Evolutionary conservation across 164 flowering plant species (phyloP), one percentile per base, ranked within the genome.

Genomic region (Liriodendron chinense): DNA sequence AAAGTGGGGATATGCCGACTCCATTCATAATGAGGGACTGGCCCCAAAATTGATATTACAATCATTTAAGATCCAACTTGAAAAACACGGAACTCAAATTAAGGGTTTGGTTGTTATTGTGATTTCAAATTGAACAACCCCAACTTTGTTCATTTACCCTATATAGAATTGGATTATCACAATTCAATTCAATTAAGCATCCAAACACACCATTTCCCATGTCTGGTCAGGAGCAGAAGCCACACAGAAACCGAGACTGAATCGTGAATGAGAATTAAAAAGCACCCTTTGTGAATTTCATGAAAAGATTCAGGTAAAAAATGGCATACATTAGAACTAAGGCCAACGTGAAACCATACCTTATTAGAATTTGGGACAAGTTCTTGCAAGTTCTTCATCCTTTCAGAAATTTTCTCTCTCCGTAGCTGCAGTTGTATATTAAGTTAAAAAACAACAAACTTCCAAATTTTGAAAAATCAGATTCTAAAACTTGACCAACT

Each of bases 371-470:
- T 87, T 61, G 92, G 92, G 22, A 89, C 89, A 73, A 89, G 89
- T 74, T 86, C 92, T 75, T 89, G 92, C 78, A 89, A 76, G 78
- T 81, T 80, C 79, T 85, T 89, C 90, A 89, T 87, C 77, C 92
- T 83, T 59, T 86, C 92, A 22, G 92, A 81, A 76, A 89, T 89
- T 83, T 82, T 87, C 74, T 89, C 92, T 72, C 92, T 84, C 68
- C 92, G 87, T 62, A 86, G 85, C 92, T 89, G 83, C 78, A 79
- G 18, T 43, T 57, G 20, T 47, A 43, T 22, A 68, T 63, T 20
- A 63, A 47, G 16, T 67, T 47, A 12, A 47, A 47, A 43, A 47
- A 12, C 21, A 63, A 10, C 43, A 0, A 63, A 18, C 18, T 20
- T 34, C 18, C 9, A 3, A 63, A 63, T 20, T n/a, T 63, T 7